A percentile compares a stretch with the other conserved stretches of the same genome.
Conservation (phyloP, 495 filamentous ascomycete genomes). For the Penicillium diatomitis region DNA sequence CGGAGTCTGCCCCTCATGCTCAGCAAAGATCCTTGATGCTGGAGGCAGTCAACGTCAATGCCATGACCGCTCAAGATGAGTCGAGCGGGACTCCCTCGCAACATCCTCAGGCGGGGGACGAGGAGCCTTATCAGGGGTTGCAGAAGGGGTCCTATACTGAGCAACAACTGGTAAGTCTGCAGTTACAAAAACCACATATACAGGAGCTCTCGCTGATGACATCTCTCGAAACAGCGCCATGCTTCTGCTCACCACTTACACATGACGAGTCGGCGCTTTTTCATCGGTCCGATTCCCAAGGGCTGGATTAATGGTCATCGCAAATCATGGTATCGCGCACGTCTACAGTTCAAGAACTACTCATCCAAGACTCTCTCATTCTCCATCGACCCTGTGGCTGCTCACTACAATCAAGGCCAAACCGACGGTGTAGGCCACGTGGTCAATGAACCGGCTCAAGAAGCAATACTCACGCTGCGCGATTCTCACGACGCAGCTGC, state of each 20-base stretch:
- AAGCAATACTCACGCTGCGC: constrained; percentile 15
- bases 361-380: constrained; percentile 49
- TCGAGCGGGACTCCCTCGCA: constrained; percentile 11
- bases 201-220: constrained; percentile 2
- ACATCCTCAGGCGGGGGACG: constrained; percentile 6
- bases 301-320: constrained; percentile 60
- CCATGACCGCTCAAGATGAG: constrained; percentile 22
- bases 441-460: constrained; percentile 12
- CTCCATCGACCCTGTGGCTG: constrained; percentile 34
- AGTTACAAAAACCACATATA: background rate
- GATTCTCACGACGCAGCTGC: constrained; percentile 7
- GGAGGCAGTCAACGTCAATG: constrained; percentile 10
- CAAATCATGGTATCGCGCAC: constrained; percentile 51
- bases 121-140: constrained; percentile 26
- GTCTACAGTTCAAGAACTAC: constrained; percentile 46
- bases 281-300: constrained; percentile 61
- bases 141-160: constrained; percentile 43
- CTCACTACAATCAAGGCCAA: constrained; percentile 30
- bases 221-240: constrained; percentile 39
- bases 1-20: too few species aligned
- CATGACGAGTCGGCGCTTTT: constrained; percentile 52
- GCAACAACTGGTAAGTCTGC: constrained; percentile 43
- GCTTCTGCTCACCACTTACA: constrained; percentile 54
- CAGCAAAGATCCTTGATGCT: background rate
- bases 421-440: constrained; percentile 4